A percentile compares a stretch with the other conserved stretches of the same genome.
These are phyloP conservation scores for Fusarium sambucinum DNA, from an alignment of 2,329 filamentous ascomycete genomes.

Conservation along the genomic window DNA sequence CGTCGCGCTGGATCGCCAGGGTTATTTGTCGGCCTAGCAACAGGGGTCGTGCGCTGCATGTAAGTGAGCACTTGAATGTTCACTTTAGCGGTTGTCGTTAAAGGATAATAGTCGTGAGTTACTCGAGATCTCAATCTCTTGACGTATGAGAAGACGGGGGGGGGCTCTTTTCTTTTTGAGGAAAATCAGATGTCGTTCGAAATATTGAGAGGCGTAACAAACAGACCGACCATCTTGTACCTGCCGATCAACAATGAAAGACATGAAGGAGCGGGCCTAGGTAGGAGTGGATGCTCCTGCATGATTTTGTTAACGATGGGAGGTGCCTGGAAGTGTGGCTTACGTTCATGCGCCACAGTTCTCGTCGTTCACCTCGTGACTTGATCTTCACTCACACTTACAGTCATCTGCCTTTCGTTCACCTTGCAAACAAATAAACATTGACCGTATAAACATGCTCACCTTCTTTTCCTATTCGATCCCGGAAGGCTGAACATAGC, in stretches of 20 bases:
- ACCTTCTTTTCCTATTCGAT: background rate
- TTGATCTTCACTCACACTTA: conserved; percentile 41
- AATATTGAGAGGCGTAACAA: background rate
- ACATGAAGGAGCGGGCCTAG: background rate
- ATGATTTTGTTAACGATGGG: conserved; percentile 17
- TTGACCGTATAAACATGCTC: conserved; percentile 31
- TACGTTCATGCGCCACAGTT: conserved; percentile 41
- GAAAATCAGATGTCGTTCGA: background rate
- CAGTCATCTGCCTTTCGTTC: conserved; percentile 45
- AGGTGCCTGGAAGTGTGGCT: conserved; percentile 45
- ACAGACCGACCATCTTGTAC: conserved; percentile 1
- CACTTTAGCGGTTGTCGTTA: background rate
- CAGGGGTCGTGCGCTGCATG: conserved; percentile 23
- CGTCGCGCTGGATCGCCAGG: conserved; percentile 26
- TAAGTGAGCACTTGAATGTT: conserved; percentile 1
- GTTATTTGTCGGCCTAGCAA: conserved; percentile 42
- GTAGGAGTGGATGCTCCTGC: conserved; percentile 15
- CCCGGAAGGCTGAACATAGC: conserved; percentile 23
- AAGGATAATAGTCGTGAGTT: background rate
- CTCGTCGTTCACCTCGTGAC: conserved; percentile 45
- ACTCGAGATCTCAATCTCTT: background rate
- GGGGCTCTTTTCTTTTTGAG: background rate
- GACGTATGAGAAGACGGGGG: too few species aligned
- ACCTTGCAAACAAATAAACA: conserved; percentile 20
- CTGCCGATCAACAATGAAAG: conserved; percentile 10